A percentile compares a stretch with the other conserved stretches of the same genome.
Conservation (phyloP, 2,329 filamentous ascomycete genomes). For the Alternaria arborescens region DNA sequence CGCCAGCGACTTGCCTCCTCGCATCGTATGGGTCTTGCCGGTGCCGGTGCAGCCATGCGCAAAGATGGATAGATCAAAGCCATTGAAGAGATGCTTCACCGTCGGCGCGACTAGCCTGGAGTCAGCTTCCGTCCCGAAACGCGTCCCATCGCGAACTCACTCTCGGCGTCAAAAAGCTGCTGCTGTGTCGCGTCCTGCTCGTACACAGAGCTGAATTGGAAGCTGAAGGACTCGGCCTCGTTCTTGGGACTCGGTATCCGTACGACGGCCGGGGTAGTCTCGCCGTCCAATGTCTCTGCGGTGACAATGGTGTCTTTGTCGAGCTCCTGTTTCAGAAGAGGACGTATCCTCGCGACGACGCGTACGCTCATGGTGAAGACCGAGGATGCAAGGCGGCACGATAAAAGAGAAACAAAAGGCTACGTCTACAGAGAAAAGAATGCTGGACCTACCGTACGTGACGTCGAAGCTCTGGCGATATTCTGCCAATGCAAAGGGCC, state of each 20-base stretch:
- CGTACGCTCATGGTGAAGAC: conserved; percentile 67
- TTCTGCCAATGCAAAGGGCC: conserved; percentile 19
- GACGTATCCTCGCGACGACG: conserved; percentile 90
- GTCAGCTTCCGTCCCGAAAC: conserved; percentile 27
- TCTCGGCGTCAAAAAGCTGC: conserved; percentile 87
- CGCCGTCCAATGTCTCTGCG: conserved; percentile 57
- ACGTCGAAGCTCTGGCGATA: conserved; percentile 40
- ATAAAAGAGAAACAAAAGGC: conserved; percentile 29
- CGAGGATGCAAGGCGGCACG: conserved; percentile 17
- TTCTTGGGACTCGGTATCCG: conserved; percentile 96
- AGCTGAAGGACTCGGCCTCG: conserved; percentile 87
- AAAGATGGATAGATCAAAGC: conserved; percentile 77
- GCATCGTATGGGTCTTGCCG: conserved; percentile 96
- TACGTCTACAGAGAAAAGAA: conserved; percentile 44
- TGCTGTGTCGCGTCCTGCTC: conserved; percentile 82
- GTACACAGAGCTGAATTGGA: conserved; percentile 94
- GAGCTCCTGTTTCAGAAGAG: conserved; percentile 83
- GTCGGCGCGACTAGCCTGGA: conserved; percentile 76
- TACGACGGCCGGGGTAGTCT: conserved; percentile 67
- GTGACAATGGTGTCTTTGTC: conserved; percentile 88
- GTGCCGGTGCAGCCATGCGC: conserved; percentile 94
- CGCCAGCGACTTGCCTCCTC: conserved; percentile 83
- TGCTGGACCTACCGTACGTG: conserved; percentile 37
- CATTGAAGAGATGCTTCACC: conserved; percentile 89
- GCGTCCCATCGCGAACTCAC: conserved; percentile 56